phyloP scores from a whole-genome alignment of 805 yeast species.

The Kodamaea hsintzibuensis region DNA sequence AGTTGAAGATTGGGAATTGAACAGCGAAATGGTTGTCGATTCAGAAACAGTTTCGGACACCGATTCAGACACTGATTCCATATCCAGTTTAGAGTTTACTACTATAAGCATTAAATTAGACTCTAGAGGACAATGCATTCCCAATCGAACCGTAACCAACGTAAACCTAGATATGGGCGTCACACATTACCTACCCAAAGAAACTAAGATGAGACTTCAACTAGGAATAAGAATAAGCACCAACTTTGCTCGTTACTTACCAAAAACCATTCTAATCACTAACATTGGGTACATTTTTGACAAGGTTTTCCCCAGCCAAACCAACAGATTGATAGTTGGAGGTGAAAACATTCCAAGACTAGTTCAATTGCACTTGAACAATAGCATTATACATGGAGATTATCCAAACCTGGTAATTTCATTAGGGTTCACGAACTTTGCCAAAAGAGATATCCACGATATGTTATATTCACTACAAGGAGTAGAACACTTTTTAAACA shows the following conservation, averaged over 20 bases:
- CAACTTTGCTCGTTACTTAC: background rate
- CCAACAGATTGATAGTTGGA: background rate
- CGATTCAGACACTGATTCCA: background rate
- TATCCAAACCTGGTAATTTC: background rate
- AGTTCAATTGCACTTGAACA: background rate
- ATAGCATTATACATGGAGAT: background rate
- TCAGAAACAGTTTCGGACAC: background rate
- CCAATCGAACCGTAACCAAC: background rate
- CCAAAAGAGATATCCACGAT: background rate
- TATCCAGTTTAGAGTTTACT: background rate
- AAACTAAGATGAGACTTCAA: background rate
- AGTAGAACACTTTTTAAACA: background rate
- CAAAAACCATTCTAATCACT: background rate
- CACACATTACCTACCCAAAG: background rate
- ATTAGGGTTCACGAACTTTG: background rate
- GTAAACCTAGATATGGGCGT: background rate
- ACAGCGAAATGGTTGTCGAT: background rate
- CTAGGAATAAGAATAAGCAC: background rate
- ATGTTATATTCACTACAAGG: background rate
- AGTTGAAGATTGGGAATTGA: background rate
- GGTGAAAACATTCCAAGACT: conserved; percentile 1
- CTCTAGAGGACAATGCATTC: too few species aligned
- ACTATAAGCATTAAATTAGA: too few species aligned
- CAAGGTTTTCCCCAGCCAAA: background rate
- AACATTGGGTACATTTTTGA: background rate